A percentile compares a stretch with the other conserved stretches of the same genome.
Conservation (phyloP, 2,329 filamentous ascomycete genomes). For the Fusarium sp. region DNA sequence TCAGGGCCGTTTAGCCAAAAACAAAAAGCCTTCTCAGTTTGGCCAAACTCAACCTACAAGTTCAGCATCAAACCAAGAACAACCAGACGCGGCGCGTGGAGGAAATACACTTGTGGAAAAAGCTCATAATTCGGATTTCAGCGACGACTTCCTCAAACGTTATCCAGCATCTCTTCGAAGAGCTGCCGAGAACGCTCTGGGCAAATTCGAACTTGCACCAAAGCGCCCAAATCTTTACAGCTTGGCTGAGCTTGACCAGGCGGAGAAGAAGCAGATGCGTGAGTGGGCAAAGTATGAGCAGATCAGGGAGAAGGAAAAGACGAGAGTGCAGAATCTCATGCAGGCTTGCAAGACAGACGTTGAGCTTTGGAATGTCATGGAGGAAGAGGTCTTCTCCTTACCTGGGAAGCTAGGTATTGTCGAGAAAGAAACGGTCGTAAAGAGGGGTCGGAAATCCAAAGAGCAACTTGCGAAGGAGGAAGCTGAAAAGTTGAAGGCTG, state of each 20-base stretch:
- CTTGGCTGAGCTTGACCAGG: constrained; percentile 45
- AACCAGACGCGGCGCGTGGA: not conserved
- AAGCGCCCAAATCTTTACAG: constrained; percentile 36
- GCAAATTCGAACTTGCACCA: constrained; percentile 49
- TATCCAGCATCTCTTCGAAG: constrained; percentile 53
- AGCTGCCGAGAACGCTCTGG: constrained; percentile 52
- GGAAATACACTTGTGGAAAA: constrained; percentile 48
- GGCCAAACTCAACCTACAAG: not conserved
- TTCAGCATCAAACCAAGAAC: not conserved
- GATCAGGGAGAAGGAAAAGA: constrained; percentile 56
- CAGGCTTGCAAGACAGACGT: constrained; percentile 65
- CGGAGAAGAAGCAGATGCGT: constrained; percentile 45
- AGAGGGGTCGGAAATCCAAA: constrained; percentile 21
- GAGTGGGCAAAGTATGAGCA: constrained; percentile 50
- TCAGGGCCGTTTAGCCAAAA: constrained; percentile 46
- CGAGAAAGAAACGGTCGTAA: constrained; percentile 21
- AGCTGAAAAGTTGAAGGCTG: not conserved
- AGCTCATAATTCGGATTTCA: constrained; percentile 44
- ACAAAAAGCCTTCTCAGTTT: constrained; percentile 33
- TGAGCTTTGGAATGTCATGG: constrained; percentile 73
- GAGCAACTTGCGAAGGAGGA: constrained; percentile 10
- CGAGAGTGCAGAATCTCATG: constrained; percentile 64
- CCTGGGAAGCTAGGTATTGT: constrained; percentile 65
- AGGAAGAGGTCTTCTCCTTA: constrained; percentile 72
- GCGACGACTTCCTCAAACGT: constrained; percentile 49